These are phyloP conservation scores for Cystoderma amianthinum DNA, from an alignment of 768 basidiomycete species.

Conservation along the genomic window DNA sequence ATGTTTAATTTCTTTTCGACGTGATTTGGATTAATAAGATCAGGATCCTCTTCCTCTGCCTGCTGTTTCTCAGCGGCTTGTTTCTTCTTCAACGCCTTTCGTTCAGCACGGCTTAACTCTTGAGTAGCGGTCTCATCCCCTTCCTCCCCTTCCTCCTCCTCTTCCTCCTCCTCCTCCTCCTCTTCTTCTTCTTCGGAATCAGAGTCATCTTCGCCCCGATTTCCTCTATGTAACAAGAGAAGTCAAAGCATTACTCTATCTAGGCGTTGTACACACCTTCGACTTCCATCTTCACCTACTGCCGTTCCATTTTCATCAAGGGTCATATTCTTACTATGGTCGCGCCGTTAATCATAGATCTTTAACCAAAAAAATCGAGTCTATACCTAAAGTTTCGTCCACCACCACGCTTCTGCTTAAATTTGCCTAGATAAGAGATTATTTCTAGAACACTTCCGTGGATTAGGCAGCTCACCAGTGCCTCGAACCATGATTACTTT, in stretches of 20 bases:
- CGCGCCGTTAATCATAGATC: constrained; percentile 1
- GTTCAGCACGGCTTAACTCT: constrained; percentile 65
- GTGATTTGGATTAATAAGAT: constrained; percentile 77
- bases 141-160: constrained; percentile 37
- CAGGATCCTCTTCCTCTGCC: constrained; percentile 52
- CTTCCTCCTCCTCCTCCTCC: constrained; percentile 33
- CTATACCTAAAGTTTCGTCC: constrained; percentile 76
- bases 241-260: too few relatives aligned
- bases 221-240: constrained; percentile 8
- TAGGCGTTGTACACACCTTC: too few relatives aligned
- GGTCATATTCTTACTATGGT: constrained; percentile 49
- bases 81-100: constrained; percentile 81
- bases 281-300: constrained; percentile 29
- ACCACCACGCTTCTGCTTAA: constrained; percentile 83
- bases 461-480: neutral
- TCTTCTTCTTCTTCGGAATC: constrained; percentile 39
- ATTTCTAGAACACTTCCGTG: neutral
- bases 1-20: constrained; percentile 70
- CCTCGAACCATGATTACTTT: neutral
- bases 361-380: constrained; percentile 7
- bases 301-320: constrained; percentile 54
- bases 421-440: constrained; percentile 47
- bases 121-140: constrained; percentile 23
- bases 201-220: constrained; percentile 26
- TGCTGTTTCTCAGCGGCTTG: constrained; percentile 43